phyloP scores from a whole-genome alignment of 768 basidiomycete species.

The Mycena rosella region DNA sequence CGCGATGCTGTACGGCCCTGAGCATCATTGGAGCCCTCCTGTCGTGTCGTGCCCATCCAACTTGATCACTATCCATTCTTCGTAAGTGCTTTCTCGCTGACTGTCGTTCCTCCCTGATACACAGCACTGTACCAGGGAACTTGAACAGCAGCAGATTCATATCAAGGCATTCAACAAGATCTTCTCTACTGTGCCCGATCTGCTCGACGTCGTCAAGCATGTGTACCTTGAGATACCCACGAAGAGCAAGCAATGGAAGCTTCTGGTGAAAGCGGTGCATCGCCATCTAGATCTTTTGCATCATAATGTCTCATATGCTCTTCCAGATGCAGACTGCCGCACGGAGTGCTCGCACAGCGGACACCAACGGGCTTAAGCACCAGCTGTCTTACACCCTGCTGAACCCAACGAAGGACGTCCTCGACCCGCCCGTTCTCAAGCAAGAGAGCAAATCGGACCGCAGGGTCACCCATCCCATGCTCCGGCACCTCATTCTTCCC shows the following conservation, averaged over 20 bases:
- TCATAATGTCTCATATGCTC: neutral
- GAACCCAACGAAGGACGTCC: neutral
- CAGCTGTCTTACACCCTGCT: neutral
- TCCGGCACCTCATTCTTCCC: neutral
- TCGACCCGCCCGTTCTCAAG: neutral
- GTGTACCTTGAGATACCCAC: too few species aligned
- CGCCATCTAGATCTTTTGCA: too few species aligned
- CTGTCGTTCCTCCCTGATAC: too few species aligned
- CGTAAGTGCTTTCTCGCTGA: neutral
- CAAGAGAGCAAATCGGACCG: neutral
- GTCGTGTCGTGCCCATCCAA: neutral
- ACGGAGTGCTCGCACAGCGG: neutral
- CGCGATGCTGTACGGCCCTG: neutral
- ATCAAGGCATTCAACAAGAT: neutral
- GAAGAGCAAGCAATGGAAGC: too few species aligned
- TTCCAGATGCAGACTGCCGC: neutral
- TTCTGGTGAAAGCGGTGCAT: too few species aligned
- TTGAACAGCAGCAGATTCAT: neutral
- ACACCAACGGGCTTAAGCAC: slow-evolving; percentile 6
- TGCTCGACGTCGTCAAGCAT: too few species aligned
- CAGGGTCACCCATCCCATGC: neutral
- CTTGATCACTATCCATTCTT: neutral
- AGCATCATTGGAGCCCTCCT: neutral
- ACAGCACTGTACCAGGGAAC: too few species aligned
- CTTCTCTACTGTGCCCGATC: neutral